Evolutionary conservation across 306 rosid species (phyloP).

Genomic region (Rosa multiflora): DNA sequence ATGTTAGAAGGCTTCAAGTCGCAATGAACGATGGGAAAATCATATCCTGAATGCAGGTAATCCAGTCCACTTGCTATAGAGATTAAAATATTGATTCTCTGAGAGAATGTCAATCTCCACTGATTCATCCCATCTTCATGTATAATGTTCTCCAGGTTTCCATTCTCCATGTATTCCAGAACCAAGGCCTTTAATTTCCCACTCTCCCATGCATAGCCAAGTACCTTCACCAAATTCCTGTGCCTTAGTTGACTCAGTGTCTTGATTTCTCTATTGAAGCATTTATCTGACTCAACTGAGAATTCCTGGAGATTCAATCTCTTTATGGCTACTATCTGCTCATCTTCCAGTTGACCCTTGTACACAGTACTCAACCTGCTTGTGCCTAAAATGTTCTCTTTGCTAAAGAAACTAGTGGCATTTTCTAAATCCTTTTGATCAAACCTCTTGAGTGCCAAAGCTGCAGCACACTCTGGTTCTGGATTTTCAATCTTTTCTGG

Average conservation of each 20-base stretch:
- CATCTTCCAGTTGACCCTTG: conserved; percentile 60
- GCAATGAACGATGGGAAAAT: conserved; percentile 75
- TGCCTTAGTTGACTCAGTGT: conserved; percentile 74
- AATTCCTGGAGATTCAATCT: conserved; percentile 66
- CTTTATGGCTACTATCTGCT: conserved; percentile 60
- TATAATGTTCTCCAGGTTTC: conserved; percentile 71
- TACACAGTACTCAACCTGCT: conserved; percentile 85
- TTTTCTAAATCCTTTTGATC: conserved; percentile 52
- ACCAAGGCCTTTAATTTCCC: conserved; percentile 76
- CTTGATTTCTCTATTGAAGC: conserved; percentile 66
- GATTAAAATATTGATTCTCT: conserved; percentile 47
- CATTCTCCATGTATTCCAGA: conserved; percentile 73
- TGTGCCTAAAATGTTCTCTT: conserved; percentile 56
- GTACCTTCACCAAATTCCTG: conserved; percentile 80
- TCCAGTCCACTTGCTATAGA: conserved; percentile 77
- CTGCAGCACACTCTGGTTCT: conserved; percentile 29
- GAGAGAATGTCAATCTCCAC: conserved; percentile 58
- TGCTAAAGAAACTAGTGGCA: conserved; percentile 60
- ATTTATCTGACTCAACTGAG: conserved; percentile 57
- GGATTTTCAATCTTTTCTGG: conserved; percentile 33
- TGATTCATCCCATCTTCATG: conserved; percentile 43
- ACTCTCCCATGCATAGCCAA: conserved; percentile 91
- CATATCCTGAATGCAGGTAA: conserved; percentile 77
- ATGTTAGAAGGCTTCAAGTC: conserved; percentile 89
- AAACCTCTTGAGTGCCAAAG: conserved; percentile 63